These are phyloP conservation scores for Pseudonitzschia pungens DNA, from an alignment of 108 stramenopile species.

Conservation along the genomic window DNA sequence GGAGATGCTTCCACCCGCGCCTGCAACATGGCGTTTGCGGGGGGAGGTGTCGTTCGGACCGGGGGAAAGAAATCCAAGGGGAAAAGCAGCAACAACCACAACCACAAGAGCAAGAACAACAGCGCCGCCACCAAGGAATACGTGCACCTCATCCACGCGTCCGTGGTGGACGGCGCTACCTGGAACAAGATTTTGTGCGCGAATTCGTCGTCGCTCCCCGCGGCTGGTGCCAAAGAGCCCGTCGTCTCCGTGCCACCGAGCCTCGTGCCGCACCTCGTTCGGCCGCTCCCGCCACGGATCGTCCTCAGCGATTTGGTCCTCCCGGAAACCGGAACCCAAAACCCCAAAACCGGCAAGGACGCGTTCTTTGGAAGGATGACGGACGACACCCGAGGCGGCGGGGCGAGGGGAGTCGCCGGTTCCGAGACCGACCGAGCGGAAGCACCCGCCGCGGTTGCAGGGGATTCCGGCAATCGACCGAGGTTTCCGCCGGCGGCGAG, in stretches of 20 bases:
- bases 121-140: constrained; percentile 1
- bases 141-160: constrained; percentile 15
- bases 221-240: no score
- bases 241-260: constrained; percentile 5
- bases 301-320: neutral
- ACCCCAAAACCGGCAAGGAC: neutral
- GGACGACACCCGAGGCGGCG: neutral
- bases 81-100: no score
- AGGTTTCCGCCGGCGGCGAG: neutral
- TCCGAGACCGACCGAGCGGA: no score
- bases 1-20: constrained; percentile 35
- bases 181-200: constrained; percentile 5
- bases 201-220: no score
- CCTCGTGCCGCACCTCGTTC: neutral
- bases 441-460: neutral
- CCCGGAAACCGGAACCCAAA: neutral
- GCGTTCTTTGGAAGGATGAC: neutral
- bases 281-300: neutral
- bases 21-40: constrained; percentile 17
- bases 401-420: no score
- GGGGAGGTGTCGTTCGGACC: constrained; percentile 23
- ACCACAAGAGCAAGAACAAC: neutral
- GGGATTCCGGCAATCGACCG: neutral
- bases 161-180: neutral
- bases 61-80: constrained; percentile 4